Percentiles rank a stretch among this genome's conserved stretches.
These are phyloP conservation scores for Candida tetrigidarum DNA, from an alignment of 1,139 yeast genomes.

Conservation along the genomic window DNA sequence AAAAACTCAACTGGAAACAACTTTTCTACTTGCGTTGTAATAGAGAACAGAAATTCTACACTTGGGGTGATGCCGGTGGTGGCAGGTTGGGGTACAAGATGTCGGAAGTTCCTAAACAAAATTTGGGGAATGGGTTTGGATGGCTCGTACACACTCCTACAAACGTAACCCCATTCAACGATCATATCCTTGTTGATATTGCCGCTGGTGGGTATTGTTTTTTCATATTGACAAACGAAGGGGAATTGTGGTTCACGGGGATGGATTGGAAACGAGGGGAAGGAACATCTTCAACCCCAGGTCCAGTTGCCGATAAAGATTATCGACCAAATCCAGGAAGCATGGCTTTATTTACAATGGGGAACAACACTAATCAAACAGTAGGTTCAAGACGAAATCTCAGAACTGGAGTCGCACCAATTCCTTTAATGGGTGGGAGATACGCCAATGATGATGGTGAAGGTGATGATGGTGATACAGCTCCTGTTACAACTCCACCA, in stretches of 20 bases:
- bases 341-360: slow-evolving; percentile 17
- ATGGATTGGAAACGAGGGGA: slow-evolving; percentile 40
- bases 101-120: slow-evolving; percentile 30
- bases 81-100: slow-evolving; percentile 62
- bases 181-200: slow-evolving; percentile 53
- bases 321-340: slow-evolving; percentile 33
- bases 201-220: slow-evolving; percentile 74
- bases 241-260: slow-evolving; percentile 60
- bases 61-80: slow-evolving; percentile 64
- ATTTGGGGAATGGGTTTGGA: slow-evolving; percentile 29
- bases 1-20: slow-evolving; percentile 54
- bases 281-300: slow-evolving; percentile 22
- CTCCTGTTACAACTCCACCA: slow-evolving; percentile 25
- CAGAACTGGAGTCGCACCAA: slow-evolving; percentile 14
- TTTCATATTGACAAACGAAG: slow-evolving; percentile 57
- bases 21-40: slow-evolving; percentile 48
- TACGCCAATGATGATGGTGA: slow-evolving; percentile 10
- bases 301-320: slow-evolving; percentile 21
- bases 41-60: slow-evolving; percentile 47
- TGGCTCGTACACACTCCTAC: slow-evolving; percentile 49
- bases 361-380: slow-evolving; percentile 8
- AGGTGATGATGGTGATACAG: slow-evolving; percentile 13
- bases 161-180: slow-evolving; percentile 33
- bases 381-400: slow-evolving; percentile 14
- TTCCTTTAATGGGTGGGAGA: slow-evolving; percentile 14